Percentiles rank a stretch among this genome's conserved stretches.
Conservation (phyloP, 345 rosid genomes). For the Pugionium cornutum region DNA sequence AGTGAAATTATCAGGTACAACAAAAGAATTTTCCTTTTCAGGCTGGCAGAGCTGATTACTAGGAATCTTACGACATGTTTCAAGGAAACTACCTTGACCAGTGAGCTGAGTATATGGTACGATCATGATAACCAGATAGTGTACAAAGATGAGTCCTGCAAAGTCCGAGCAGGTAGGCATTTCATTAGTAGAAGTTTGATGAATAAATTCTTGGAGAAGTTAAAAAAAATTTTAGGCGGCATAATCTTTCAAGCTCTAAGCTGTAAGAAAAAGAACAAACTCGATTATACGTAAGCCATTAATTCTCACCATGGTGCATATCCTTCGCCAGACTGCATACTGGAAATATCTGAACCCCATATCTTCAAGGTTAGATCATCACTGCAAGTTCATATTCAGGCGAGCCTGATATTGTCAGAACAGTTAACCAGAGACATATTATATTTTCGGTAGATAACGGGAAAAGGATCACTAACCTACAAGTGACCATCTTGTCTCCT, state of each 20-base stretch:
- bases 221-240: background rate
- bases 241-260: background rate
- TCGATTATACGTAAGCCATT: constrained; percentile 19
- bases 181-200: constrained; percentile 5
- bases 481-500: constrained; percentile 91
- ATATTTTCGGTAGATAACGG: background rate
- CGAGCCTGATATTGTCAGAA: constrained; percentile 26
- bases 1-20: background rate
- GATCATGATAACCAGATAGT: constrained; percentile 91
- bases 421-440: constrained; percentile 15
- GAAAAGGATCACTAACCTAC: constrained; percentile 58
- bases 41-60: background rate
- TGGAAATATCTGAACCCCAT: constrained; percentile 64
- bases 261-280: constrained; percentile 19
- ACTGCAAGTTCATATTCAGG: constrained; percentile 56
- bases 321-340: constrained; percentile 66
- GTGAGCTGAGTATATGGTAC: constrained; percentile 88
- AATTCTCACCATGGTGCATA: constrained; percentile 77
- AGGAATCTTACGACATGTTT: background rate
- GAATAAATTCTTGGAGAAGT: background rate
- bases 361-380: constrained; percentile 94
- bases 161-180: constrained; percentile 27
- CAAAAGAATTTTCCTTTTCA: background rate
- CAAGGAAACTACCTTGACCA: constrained; percentile 78
- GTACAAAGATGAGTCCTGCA: constrained; percentile 82